phyloP scores from a whole-genome alignment of 768 basidiomycete species.

The Auricularia cornea region DNA sequence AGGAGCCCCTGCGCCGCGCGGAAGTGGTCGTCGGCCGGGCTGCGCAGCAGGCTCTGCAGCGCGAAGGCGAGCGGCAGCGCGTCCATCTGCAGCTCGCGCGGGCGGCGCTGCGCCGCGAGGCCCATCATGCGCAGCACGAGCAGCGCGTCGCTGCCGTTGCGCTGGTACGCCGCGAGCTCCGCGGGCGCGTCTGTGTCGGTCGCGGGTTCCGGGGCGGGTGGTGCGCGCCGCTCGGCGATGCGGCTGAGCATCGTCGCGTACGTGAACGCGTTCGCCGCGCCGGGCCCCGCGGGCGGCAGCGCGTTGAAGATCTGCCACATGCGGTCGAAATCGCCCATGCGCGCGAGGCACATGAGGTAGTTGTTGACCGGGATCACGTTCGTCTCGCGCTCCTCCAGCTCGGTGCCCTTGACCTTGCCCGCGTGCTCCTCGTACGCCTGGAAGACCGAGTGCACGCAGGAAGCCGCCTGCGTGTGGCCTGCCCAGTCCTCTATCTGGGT shows the following conservation, averaged over 20 bases:
- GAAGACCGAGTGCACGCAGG: conserved; percentile 53
- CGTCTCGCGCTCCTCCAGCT: conserved; percentile 41
- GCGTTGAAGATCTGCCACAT: conserved; percentile 71
- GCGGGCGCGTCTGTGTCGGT: background rate
- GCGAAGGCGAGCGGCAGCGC: conserved; percentile 49
- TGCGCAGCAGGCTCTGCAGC: conserved; percentile 38
- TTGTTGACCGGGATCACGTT: conserved; percentile 40
- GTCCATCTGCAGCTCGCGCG: conserved; percentile 46
- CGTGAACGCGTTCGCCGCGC: conserved; percentile 51
- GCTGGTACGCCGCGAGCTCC: conserved; percentile 14
- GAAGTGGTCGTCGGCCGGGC: background rate
- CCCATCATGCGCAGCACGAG: conserved; percentile 62
- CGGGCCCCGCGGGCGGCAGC: conserved; percentile 52
- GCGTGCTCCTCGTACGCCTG: conserved; percentile 46
- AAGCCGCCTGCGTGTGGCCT: conserved; percentile 32
- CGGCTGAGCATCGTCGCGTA: conserved; percentile 62
- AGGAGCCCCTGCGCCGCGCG: conserved; percentile 59
- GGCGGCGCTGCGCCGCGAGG: conserved; percentile 39
- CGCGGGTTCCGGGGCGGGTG: conserved; percentile 10
- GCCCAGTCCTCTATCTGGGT: conserved; percentile 56
- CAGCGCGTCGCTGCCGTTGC: conserved; percentile 54
- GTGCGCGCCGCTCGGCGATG: conserved; percentile 23
- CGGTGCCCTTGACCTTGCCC: conserved; percentile 38
- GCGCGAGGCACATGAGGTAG: conserved; percentile 63
- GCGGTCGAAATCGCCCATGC: conserved; percentile 49